Evolutionary conservation across 139 green algal species (phyloP).

Genomic region (Chlorella ohadii): DNA sequence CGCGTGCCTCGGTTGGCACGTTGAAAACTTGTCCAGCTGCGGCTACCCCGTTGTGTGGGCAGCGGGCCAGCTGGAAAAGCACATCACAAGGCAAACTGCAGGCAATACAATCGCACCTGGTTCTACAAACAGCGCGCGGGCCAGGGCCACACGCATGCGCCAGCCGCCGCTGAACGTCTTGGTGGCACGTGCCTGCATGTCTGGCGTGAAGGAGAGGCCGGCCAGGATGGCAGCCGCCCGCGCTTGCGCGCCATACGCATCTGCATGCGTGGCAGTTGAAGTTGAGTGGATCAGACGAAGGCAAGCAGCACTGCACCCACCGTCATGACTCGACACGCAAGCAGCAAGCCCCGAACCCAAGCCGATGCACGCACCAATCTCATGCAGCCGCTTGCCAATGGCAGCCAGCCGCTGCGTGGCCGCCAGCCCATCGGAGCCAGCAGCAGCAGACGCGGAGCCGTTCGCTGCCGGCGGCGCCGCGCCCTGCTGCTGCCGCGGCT

Average conservation of each 20-base stretch:
- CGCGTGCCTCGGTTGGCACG: too few relatives aligned
- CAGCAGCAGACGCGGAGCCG: background rate
- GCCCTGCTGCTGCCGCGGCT: slow-evolving; percentile 7
- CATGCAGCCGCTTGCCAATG: slow-evolving; percentile 79
- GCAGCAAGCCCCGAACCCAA: too few relatives aligned
- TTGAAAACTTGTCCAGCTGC: too few relatives aligned
- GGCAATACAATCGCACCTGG: slow-evolving; percentile 39
- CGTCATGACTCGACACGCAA: too few relatives aligned
- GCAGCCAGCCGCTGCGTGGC: slow-evolving; percentile 50
- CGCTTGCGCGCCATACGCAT: slow-evolving; percentile 80
- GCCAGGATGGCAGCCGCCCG: slow-evolving; percentile 82
- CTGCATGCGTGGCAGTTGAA: slow-evolving; percentile 22
- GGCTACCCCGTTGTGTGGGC: too few relatives aligned
- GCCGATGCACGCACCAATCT: slow-evolving; percentile 66
- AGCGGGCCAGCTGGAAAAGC: too few relatives aligned
- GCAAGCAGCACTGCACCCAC: too few relatives aligned
- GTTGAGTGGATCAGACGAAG: too few relatives aligned
- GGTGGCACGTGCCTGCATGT: slow-evolving; percentile 74
- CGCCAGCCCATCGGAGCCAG: slow-evolving; percentile 2
- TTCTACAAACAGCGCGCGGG: slow-evolving; percentile 79
- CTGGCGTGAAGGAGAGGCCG: slow-evolving; percentile 80
- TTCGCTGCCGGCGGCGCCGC: background rate
- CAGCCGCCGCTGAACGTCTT: slow-evolving; percentile 83
- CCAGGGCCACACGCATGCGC: slow-evolving; percentile 86
- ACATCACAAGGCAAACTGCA: too few relatives aligned